Evolutionary conservation across 345 rosid genomes (phyloP).

Genomic region (Sisymbrium altissimum): DNA sequence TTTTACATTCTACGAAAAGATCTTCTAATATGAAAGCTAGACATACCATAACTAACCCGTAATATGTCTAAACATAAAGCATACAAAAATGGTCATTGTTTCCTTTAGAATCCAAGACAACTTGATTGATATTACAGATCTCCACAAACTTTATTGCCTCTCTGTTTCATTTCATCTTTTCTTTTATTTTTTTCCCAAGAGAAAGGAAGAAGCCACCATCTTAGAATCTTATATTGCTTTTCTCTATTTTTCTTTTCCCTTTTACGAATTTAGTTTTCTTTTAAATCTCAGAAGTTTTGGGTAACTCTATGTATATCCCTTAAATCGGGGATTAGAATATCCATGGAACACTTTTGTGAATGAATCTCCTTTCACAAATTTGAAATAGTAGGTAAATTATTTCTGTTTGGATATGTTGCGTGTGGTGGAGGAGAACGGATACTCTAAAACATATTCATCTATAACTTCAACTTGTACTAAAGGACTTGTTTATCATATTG

Average conservation of each 20-base stretch:
- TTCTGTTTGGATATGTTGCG: neutral
- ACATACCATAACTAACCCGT: neutral
- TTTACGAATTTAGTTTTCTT: slow-evolving; percentile 10
- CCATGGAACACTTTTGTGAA: slow-evolving; percentile 19
- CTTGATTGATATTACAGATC: slow-evolving; percentile 29
- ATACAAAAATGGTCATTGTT: slow-evolving; percentile 19
- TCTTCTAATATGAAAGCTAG: neutral
- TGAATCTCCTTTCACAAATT: slow-evolving; percentile 8
- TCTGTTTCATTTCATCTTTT: slow-evolving; percentile 27
- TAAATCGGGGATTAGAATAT: slow-evolving; percentile 16
- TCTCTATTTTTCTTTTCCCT: slow-evolving; percentile 20
- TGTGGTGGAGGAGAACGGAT: neutral
- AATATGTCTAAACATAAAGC: slow-evolving; percentile 1
- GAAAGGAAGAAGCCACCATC: slow-evolving; percentile 33
- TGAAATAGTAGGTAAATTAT: neutral
- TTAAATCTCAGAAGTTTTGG: slow-evolving; percentile 2
- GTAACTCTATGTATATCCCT: slow-evolving; percentile 1
- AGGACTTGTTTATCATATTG: neutral
- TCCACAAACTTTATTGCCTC: slow-evolving; percentile 27
- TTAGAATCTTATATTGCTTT: slow-evolving; percentile 27
- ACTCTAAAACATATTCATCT: neutral
- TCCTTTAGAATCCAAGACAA: slow-evolving; percentile 30
- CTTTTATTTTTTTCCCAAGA: slow-evolving; percentile 13
- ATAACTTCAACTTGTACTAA: neutral
- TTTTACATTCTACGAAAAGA: neutral